Evolutionary conservation across 305 asterid genomes (phyloP).

Genomic region (Fraxinus paxiana): DNA sequence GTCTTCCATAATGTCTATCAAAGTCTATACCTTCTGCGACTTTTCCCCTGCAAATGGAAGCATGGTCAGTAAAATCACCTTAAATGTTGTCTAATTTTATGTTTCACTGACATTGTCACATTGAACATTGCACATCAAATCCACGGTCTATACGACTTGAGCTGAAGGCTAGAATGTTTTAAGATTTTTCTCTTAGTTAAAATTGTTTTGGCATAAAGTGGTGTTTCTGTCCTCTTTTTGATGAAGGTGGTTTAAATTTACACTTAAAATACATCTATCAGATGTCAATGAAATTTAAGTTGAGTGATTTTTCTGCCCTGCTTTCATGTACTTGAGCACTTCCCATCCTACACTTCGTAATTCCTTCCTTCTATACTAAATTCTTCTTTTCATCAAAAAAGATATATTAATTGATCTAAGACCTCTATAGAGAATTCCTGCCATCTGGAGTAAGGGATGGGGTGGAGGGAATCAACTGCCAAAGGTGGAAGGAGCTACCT

Average conservation of each 20-base stretch:
- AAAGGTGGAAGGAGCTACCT: conserved; percentile 48
- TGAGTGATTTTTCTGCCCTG: background rate
- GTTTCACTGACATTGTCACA: background rate
- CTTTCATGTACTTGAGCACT: conserved; percentile 11
- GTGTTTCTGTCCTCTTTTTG: background rate
- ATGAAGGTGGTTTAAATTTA: background rate
- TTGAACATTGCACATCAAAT: background rate
- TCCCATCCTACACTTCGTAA: background rate
- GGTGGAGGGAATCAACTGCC: background rate
- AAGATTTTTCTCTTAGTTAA: background rate
- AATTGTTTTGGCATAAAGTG: background rate
- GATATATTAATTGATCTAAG: background rate
- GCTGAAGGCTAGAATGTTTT: background rate
- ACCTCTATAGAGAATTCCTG: background rate
- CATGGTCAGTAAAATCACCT: background rate
- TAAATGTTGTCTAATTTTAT: background rate
- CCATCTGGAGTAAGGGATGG: background rate
- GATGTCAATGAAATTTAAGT: background rate
- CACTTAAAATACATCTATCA: background rate
- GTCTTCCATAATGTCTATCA: conserved; percentile 97
- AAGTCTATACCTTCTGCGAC: conserved; percentile 99
- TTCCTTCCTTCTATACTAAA: background rate
- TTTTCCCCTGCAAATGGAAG: conserved; percentile 69
- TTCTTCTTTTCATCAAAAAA: background rate
- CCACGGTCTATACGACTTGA: background rate